Percentiles rank a stretch among this genome's conserved stretches.
Conservation (phyloP, 345 rosid species). For the Euphorbia peplus region DNA sequence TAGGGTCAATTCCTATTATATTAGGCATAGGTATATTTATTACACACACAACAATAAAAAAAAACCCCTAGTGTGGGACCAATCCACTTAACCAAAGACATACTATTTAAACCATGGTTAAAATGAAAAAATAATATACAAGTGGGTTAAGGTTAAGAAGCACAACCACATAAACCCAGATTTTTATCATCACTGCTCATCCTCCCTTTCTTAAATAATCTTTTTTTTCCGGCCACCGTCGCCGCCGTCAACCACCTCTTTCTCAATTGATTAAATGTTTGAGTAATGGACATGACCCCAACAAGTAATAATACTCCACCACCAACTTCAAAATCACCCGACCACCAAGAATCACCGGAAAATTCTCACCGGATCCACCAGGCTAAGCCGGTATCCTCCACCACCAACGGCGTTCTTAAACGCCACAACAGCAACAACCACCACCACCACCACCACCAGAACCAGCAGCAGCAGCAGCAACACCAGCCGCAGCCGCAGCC, state of each 20-base stretch:
- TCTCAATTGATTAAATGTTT: conserved; percentile 13
- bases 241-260: background rate
- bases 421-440: conserved; percentile 15
- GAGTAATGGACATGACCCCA: conserved; percentile 27
- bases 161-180: conserved; percentile 30
- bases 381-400: conserved; percentile 20
- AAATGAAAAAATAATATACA: conserved; percentile 2
- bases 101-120: conserved; percentile 29
- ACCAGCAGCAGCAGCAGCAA: conserved; percentile 7
- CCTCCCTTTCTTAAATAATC: background rate
- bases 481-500: background rate
- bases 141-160: conserved; percentile 26
- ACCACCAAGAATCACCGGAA: conserved; percentile 25
- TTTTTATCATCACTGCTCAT: conserved; percentile 18
- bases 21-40: conserved; percentile 14
- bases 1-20: conserved; percentile 13
- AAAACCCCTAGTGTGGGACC: conserved; percentile 10
- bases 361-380: conserved; percentile 24
- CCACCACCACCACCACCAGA: no score
- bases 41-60: conserved; percentile 13
- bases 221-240: background rate
- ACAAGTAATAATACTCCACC: conserved; percentile 11
- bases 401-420: conserved; percentile 33
- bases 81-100: conserved; percentile 23
- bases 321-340: conserved; percentile 26